Evolutionary conservation across 2,329 filamentous ascomycete species (phyloP), one percentile per base, ranked within the genome.

Genomic region (Exophiala lecanii-corni): DNA sequence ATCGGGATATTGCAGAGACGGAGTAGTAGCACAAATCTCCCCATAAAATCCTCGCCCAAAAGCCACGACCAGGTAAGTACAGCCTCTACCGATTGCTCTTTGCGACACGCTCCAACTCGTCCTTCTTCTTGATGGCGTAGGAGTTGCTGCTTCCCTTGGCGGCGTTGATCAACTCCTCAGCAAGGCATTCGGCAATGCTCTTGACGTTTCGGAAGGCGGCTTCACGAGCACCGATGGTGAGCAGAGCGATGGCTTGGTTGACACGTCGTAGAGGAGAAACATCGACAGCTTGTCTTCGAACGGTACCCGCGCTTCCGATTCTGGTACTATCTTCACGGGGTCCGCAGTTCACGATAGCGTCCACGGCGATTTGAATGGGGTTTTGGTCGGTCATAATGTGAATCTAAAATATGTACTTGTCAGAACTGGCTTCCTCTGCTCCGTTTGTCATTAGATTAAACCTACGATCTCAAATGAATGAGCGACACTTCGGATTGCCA

Each of bases 331-430:
- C 92, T 91, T 98, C 92, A 72, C 92, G 91, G 74, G 92, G 92
- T 71, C 92, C 92, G 79, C 92, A 98, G 88, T 98, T 98, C 83
- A 97, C 92, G 62, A 98, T 96, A 72, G 92, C 92, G 68, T 98
- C 92, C 66, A 98, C 92, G 68, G 91, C 89, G 68, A 98, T 84
- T 81, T 98, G 92, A 80, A 98, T 94, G 69, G 92, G 92, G 86
- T 98, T 98, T 81, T 97, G 92, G 81, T 98, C 92, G 81, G 94
- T 97, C 89, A 97, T 97, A 77, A 98, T 89, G 86, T 97, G 89
- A 76, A 98, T 89, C 91, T 96, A 69, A 44, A 37, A 37, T 40
- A 21, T 32, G 26, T 48, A 66, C 39, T 55, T 53, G 55, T 56
- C 43, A 40, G 32, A 40, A 33, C 23, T 36, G 23, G 10, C 13